Percentiles rank a stretch among this genome's conserved stretches.
Conservation (phyloP, 2,329 filamentous ascomycete genomes). For the Lasiodiplodia citricola region DNA sequence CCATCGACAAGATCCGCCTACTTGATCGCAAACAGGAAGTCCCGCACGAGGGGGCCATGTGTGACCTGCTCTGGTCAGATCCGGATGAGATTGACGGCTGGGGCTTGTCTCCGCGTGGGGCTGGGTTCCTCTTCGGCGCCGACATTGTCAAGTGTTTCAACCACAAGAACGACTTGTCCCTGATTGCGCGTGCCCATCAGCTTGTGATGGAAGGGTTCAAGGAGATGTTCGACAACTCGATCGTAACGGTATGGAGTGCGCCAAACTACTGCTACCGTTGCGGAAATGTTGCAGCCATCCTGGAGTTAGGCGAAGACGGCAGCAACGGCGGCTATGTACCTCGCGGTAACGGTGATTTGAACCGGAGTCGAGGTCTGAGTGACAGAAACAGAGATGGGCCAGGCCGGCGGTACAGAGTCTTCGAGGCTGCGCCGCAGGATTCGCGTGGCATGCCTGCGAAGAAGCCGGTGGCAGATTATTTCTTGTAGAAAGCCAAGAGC, state of each 20-base stretch:
- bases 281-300: constrained; percentile 77
- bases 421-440: constrained; percentile 95
- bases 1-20: constrained; percentile 91
- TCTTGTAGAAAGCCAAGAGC: constrained; percentile 59
- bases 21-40: constrained; percentile 98
- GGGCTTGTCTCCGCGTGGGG: constrained; percentile 91
- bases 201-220: constrained; percentile 99
- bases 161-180: constrained; percentile 85
- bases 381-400: constrained; percentile 66
- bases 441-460: constrained; percentile 97
- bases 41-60: constrained; percentile 98
- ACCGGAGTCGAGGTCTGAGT: constrained; percentile 50
- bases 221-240: constrained; percentile 96
- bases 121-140: constrained; percentile 92
- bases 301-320: constrained; percentile 89
- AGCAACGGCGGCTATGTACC: constrained; percentile 54
- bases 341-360: constrained; percentile 70
- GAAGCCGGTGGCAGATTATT: constrained; percentile 97
- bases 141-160: constrained; percentile 98
- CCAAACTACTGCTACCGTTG: constrained; percentile 71
- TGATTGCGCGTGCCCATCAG: constrained; percentile 94
- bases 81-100: constrained; percentile 98
- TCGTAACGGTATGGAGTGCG: constrained; percentile 93
- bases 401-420: constrained; percentile 89
- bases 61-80: constrained; percentile 96